A percentile compares a stretch with the other conserved stretches of the same genome.
Conservation (phyloP, 495 filamentous ascomycete species). For the Podospora pseudopauciseta region DNA sequence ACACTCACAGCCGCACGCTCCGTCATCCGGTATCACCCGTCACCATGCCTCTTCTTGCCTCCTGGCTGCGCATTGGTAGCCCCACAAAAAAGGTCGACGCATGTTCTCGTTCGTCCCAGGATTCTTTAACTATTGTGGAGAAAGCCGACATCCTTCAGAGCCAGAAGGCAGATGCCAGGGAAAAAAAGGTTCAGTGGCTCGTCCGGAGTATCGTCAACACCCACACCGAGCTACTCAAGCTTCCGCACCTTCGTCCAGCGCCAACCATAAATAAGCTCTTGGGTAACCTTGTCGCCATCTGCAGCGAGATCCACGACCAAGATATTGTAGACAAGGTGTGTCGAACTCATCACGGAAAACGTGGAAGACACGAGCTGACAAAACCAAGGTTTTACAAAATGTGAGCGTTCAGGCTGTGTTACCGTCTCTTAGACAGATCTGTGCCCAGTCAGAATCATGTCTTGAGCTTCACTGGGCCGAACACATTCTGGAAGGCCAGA, state of each 20-base stretch:
- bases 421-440: constrained; percentile 27
- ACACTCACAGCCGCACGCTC: not conserved
- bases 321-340: constrained; percentile 24
- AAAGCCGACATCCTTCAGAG: constrained; percentile 20
- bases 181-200: constrained; percentile 15
- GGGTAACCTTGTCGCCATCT: constrained; percentile 26
- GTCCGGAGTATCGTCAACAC: constrained; percentile 21
- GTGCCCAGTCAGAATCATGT: constrained; percentile 25
- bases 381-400: constrained; percentile 21
- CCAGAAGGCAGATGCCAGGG: constrained; percentile 11
- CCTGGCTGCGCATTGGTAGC: constrained; percentile 22
- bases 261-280: constrained; percentile 25
- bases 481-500: constrained; percentile 13
- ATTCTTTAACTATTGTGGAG: constrained; percentile 25
- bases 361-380: not conserved
- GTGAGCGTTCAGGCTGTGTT: constrained; percentile 18
- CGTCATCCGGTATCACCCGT: not conserved
- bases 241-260: constrained; percentile 19
- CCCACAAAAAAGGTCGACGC: constrained; percentile 6
- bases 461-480: constrained; percentile 29
- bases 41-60: constrained; percentile 15
- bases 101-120: constrained; percentile 18
- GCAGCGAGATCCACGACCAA: constrained; percentile 25
- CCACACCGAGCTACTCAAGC: constrained; percentile 22
- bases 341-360: not conserved